Base-by-base conservation (phyloP, 192 early-diverging fungal species). In the Coemansia sp. region DNA sequence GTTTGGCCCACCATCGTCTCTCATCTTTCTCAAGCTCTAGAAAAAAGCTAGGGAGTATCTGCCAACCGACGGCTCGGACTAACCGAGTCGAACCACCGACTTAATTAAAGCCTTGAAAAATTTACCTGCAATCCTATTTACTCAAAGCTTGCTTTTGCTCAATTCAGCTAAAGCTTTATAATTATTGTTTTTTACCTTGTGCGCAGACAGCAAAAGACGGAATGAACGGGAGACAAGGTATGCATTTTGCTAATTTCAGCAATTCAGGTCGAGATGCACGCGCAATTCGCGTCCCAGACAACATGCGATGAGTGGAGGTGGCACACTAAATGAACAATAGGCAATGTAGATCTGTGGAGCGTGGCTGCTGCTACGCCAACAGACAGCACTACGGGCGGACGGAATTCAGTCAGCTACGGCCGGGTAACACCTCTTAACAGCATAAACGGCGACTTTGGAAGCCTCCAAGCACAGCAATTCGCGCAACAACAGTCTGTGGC, bases 151-250 rank as follows among this genome's bases (percentile, higher is more conserved):
- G 40, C 40, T 42, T 11, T 15, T 42, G 40, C 40, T 42, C 28
- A 31, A 31, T 31, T 31, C 28, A 31, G 5, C 28, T 31, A 5
- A 31, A 31, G 28, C 28, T 31, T 31, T 31, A 31, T 31, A 31
- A 44, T 44, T 44, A 44, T 44, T 44, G 42, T 31, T 31, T 31
- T 25, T 31, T n/a, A n/a, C 42, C n/a, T 44, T 44, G 42, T n/a
- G n/a, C 42, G n/a, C 42, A 12, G 11, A n/a, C 11, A 44, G 11
- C n/a, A 47, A 66, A 17, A 51, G 50, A 8, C 18, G 53, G 38
- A 56, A 77, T 77, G 74, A 77, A 70, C 59, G 70, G 74, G 21
- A 62, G 74, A 68, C 68, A 70, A 77, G 74, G 74, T 77, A 77
- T 8, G 60, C 21, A n/a, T 50, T 37, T 48, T 15, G 15, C 4